Evolutionary conservation across 2,329 filamentous ascomycete species (phyloP), one percentile per base, ranked within the genome.

Genomic region (Trichoderma gracile): DNA sequence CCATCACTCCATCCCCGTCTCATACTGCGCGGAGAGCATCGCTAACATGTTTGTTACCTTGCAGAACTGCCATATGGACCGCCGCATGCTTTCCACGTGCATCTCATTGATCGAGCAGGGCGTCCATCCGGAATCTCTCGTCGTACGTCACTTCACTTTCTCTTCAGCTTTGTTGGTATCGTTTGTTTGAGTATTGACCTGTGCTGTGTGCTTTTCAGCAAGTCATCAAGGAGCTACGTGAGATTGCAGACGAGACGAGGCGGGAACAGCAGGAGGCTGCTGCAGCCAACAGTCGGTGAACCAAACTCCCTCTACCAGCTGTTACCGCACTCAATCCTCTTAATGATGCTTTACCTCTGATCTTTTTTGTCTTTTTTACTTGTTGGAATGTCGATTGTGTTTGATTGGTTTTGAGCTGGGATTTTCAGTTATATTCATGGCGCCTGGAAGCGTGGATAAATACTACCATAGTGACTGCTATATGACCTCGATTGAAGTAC

Each of bases 81-180:
- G 94, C 38, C 89, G 93, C 61, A 93, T 93, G 21, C 82, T 99
- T 19, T 97, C 93, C 3, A 91, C 97, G 68, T 99, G 95, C 78
- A 94, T 98, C 66, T 97, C 93, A 61, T 85, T 99, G 77, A 96
- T 99, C 71, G 95, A 99, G 78, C 97, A 97, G 73, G 95, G 95
- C 15, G 92, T 98, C 33, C 97, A 97, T 74, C 95, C 95, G 0
- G 94, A 98, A 76, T 95, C 94, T 1, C 81, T 99, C 38, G 93
- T 94, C 25, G 95, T 98, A 84, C 73, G 92, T 69, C 60, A 10
- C 14, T 23, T 15, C 3, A 7, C 19, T 8, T n/a, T 2, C 23
- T n/a, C 19, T 27, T 9, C 2, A 14, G 10, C n/a, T 19, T 6
- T 43, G 42, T 23, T 5, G 12, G 12, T 52, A 33, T 19, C 38